phyloP scores from a whole-genome alignment of 2,329 filamentous ascomycete species.

The Claviceps humidiphila region DNA sequence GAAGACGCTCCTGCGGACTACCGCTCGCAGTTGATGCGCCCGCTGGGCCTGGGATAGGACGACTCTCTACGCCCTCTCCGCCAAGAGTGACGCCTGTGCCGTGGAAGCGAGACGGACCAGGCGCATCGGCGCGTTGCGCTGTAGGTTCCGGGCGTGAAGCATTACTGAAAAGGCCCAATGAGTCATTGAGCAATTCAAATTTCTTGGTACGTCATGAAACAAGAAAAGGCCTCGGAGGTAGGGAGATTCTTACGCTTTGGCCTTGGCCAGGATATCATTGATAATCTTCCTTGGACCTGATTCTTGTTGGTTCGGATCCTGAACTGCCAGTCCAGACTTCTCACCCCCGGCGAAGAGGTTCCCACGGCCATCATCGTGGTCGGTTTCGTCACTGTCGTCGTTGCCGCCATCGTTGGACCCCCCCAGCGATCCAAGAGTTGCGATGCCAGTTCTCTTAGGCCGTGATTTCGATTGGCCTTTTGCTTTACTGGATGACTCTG shows the following conservation, averaged over 20 bases:
- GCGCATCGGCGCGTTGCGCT: constrained; percentile 32
- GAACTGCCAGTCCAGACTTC: constrained; percentile 61
- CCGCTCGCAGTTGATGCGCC: constrained; percentile 15
- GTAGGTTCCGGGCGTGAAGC: constrained; percentile 40
- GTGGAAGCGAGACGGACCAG: constrained; percentile 44
- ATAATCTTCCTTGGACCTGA: constrained; percentile 42
- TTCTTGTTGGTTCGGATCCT: constrained; percentile 39
- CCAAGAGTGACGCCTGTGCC: constrained; percentile 66
- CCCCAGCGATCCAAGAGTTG: constrained; percentile 43
- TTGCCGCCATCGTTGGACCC: constrained; percentile 40
- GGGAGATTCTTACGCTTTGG: constrained; percentile 37
- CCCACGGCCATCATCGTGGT: constrained; percentile 44
- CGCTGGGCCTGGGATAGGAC: constrained; percentile 49
- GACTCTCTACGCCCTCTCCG: constrained; percentile 61
- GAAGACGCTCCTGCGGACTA: constrained; percentile 48
- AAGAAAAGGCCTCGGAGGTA: neutral
- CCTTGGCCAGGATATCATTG: constrained; percentile 51
- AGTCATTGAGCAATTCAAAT: neutral
- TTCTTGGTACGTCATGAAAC: neutral
- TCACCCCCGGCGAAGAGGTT: constrained; percentile 77
- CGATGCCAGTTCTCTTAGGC: constrained; percentile 46
- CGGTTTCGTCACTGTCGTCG: constrained; percentile 39
- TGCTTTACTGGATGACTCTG: constrained; percentile 17
- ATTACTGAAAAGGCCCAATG: constrained; percentile 32
- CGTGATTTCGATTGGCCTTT: constrained; percentile 23